Evolutionary conservation across 129 eudicot genomes (phyloP), one percentile per base, ranked within the genome.

Genomic region (Pseudognaphalium luteoalbum): DNA sequence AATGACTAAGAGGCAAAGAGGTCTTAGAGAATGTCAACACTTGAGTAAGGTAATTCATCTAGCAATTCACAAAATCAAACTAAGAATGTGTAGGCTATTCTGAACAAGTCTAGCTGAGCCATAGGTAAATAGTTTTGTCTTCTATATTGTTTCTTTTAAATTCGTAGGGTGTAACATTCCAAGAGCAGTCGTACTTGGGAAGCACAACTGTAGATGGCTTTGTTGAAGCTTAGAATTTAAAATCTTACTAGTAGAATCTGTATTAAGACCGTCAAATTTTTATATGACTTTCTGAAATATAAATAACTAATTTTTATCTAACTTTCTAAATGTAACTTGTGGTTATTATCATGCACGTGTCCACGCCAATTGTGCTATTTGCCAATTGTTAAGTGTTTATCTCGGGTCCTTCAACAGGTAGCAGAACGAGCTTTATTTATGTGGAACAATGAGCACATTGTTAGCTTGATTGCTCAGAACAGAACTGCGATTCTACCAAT

Each of bases 341-440:
- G 59, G 20, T n/a, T 14, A n/a, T 52, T 15, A 3, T 14, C 20
- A 30, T 63, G 14, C 15, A 20, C 15, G 21, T 30, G 19, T 29
- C 68, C 25, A 6, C 11, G 32, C 29, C 41, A n/a, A 2, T 65
- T 65, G 47, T 17, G 19, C 12, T 73, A 21, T 20, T 21, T 41
- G 16, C 57, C 17, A 11, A 3, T 22, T 25, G 14, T 34, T 50
- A 61, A 60, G 47, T 77, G 32, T 34, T 64, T 50, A 25, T 25
- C 28, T 68, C 58, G 44, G 68, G 28, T 57, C 19, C 4, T 10
- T 78, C 51, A 17, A 63, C 89, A 92, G 97, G 96, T 89, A 28
- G 90, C 97, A 72, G 97, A 92, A 78, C 77, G 97, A 76, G 96
- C 97, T 32, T 92, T 92, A 6, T 92, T 89, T 30, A 54, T 89